phyloP scores from a whole-genome alignment of 2,329 filamentous ascomycete species.

The Cercospora sp. region DNA sequence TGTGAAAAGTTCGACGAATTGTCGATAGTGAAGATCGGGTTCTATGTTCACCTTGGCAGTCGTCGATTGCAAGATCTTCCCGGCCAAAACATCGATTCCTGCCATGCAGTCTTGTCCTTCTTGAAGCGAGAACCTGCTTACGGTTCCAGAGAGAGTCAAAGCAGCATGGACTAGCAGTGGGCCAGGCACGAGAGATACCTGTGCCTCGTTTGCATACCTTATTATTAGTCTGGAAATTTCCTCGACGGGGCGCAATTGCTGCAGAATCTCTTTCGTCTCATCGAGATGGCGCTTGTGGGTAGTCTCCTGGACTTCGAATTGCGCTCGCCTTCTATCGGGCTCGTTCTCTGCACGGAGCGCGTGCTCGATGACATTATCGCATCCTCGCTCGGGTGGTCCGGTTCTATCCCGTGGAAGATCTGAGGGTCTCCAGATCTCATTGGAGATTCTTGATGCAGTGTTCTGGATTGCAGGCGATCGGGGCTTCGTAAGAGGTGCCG shows the following conservation, averaged over 20 bases:
- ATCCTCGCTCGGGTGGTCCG: not conserved
- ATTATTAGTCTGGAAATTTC: not conserved
- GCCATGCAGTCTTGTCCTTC: not conserved
- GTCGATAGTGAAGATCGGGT: not conserved
- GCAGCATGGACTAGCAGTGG: slow-evolving; percentile 3
- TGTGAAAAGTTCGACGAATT: slow-evolving; percentile 22
- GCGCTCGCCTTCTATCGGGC: not conserved
- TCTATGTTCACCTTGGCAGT: not conserved
- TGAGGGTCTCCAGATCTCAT: not conserved
- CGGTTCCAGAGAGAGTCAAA: slow-evolving; percentile 1
- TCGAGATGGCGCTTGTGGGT: not conserved
- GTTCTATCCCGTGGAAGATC: not conserved
- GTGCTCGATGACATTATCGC: not conserved
- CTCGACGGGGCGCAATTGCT: not conserved
- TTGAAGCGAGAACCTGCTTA: not conserved
- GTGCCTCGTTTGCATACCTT: not conserved
- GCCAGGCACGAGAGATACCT: slow-evolving; percentile 10
- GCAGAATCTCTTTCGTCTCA: not conserved
- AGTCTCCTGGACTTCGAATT: not conserved
- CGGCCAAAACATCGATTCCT: not conserved
- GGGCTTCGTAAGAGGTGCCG: slow-evolving; percentile 23
- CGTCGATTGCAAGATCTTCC: not conserved
- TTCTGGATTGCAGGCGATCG: not conserved
- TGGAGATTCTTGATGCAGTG: not conserved
- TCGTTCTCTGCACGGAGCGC: not conserved